phyloP scores from a whole-genome alignment of 192 early-diverging fungal species.

The Coemansia interrupta region DNA sequence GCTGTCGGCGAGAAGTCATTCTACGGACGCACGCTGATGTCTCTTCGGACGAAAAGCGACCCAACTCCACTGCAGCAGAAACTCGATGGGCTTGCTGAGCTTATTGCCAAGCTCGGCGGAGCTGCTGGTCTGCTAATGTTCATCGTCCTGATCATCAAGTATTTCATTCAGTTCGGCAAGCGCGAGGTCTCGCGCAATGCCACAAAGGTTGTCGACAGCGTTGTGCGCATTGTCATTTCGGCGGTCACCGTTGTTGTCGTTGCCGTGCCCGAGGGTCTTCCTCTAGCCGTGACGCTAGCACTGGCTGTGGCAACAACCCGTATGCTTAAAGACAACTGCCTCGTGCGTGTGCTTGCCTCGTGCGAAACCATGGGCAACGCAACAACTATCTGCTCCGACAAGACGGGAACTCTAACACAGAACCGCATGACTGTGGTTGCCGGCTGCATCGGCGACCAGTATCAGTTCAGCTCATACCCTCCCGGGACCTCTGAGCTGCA shows the following conservation, averaged over 20 bases:
- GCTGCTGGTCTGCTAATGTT: constrained; percentile 83
- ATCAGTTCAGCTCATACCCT: constrained; percentile 58
- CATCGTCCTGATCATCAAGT: constrained; percentile 80
- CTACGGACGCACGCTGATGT: constrained; percentile 85
- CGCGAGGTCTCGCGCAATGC: constrained; percentile 43
- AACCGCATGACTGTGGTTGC: constrained; percentile 97
- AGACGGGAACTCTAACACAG: constrained; percentile 96
- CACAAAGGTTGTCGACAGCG: constrained; percentile 57
- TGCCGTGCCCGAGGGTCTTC: constrained; percentile 96
- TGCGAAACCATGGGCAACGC: constrained; percentile 99
- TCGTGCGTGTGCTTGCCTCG: constrained; percentile 91
- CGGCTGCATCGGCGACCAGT: constrained; percentile 74
- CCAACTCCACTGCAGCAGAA: constrained; percentile 92
- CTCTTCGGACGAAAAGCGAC: constrained; percentile 77
- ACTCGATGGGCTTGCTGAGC: constrained; percentile 81
- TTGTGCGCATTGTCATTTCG: constrained; percentile 81
- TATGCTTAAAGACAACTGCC: constrained; percentile 97
- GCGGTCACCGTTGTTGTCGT: constrained; percentile 95
- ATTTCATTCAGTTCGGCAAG: constrained; percentile 63
- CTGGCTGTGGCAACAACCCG: constrained; percentile 89
- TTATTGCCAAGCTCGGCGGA: constrained; percentile 92
- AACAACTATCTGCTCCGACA: constrained; percentile 97
- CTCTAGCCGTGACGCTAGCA: constrained; percentile 93
- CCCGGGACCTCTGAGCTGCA: constrained; percentile 51
- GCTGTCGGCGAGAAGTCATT: constrained; percentile 84